Conservation (phyloP, 2,329 filamentous ascomycete genomes). For the Beauveria sp. region DNA sequence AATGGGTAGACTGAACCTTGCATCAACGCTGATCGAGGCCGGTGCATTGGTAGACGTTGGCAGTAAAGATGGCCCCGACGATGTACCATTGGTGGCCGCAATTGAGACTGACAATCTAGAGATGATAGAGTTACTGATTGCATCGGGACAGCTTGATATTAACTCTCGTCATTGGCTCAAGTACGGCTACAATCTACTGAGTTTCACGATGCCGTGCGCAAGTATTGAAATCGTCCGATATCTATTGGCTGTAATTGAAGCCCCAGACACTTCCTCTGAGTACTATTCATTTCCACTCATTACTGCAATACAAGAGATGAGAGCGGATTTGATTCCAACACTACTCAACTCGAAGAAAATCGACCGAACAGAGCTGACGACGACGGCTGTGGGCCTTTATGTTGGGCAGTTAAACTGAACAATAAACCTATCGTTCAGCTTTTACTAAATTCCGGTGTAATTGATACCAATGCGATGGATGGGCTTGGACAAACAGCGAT, state of each 20-base stretch:
- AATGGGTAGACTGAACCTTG: background rate
- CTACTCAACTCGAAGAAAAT: background rate
- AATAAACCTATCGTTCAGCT: background rate
- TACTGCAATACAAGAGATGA: background rate
- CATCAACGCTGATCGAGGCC: background rate
- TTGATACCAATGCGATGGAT: background rate
- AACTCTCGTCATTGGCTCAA: background rate
- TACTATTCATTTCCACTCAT: background rate
- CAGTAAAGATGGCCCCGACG: background rate
- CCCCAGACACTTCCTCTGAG: background rate
- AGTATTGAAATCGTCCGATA: background rate
- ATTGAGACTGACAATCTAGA: background rate
- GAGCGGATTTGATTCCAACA: background rate
- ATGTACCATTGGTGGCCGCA: background rate
- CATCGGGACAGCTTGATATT: background rate
- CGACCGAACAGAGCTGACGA: background rate
- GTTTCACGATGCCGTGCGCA: background rate
- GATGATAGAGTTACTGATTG: background rate
- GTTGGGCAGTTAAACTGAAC: background rate
- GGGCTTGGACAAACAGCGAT: background rate
- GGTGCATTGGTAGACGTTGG: background rate
- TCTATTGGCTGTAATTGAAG: background rate
- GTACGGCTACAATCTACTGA: background rate
- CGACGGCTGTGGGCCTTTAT: background rate
- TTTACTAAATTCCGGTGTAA: background rate